A percentile compares a stretch with the other conserved stretches of the same genome.
Conservation (phyloP, 805 yeast genomes). For the Cyberlindnera xishuangbannaensis region DNA sequence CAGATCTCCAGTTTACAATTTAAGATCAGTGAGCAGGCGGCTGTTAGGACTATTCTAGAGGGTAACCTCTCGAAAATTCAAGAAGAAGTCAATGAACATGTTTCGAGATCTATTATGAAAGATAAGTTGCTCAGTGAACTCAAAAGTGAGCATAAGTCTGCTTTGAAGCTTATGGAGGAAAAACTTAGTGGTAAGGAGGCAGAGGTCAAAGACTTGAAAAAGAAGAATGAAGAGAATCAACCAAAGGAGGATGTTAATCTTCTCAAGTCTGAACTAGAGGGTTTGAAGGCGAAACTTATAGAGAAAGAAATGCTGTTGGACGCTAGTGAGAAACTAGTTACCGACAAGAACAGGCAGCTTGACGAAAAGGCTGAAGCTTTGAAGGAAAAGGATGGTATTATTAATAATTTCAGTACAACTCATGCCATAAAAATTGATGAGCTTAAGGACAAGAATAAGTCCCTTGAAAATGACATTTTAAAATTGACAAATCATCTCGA, state of each 20-base stretch:
- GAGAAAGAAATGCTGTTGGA: constrained; percentile 4
- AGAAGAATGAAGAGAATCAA: neutral
- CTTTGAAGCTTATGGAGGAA: constrained; percentile 1
- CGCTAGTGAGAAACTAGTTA: neutral
- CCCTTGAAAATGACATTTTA: constrained; percentile 2
- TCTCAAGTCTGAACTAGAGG: constrained; percentile 1
- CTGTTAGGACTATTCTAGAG: constrained; percentile 8
- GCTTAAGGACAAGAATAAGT: neutral
- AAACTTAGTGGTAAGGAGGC: constrained; percentile 3
- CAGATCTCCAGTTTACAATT: constrained; percentile 4
- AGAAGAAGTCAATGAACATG: constrained; percentile 6
- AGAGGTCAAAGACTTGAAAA: constrained; percentile 3
- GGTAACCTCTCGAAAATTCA: constrained; percentile 5
- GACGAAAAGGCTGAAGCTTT: constrained; percentile 1
- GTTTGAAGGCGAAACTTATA: constrained; percentile 1
- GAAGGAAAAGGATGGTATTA: constrained; percentile 7
- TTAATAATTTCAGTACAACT: neutral
- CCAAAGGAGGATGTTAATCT: constrained; percentile 3
- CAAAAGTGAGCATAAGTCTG: constrained; percentile 1
- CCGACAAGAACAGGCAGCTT: neutral
- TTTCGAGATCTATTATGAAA: constrained; percentile 5
- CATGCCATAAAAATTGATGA: constrained; percentile 1
- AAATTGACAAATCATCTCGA: constrained; percentile 5
- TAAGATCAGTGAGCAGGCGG: constrained; percentile 21
- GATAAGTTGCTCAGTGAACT: constrained; percentile 5